phyloP scores from a whole-genome alignment of 306 rosid species.

The Amphicarpaea edgeworthii region DNA sequence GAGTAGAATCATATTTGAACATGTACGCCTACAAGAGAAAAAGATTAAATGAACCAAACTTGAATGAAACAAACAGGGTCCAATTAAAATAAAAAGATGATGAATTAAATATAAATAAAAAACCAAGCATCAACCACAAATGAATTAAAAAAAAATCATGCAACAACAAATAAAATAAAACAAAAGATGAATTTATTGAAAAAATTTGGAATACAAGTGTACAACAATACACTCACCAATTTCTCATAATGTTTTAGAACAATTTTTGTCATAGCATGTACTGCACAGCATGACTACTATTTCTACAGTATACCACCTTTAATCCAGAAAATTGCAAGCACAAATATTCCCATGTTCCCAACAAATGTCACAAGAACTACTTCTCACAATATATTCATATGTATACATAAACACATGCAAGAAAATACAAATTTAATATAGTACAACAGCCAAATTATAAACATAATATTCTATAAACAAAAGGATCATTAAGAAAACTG shows the following conservation, averaged over 20 bases:
- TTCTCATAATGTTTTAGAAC: slow-evolving; percentile 17
- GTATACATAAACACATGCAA: not conserved
- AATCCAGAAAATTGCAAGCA: not conserved
- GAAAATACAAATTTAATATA: not conserved
- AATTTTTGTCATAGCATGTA: not conserved
- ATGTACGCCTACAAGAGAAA: slow-evolving; percentile 78
- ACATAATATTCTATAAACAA: slow-evolving; percentile 20
- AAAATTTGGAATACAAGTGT: slow-evolving; percentile 3
- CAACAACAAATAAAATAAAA: not conserved
- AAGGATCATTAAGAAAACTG: slow-evolving; percentile 18
- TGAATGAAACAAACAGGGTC: not conserved
- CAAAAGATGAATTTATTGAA: slow-evolving; percentile 15
- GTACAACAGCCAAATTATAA: slow-evolving; percentile 15
- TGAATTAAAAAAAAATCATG: not conserved
- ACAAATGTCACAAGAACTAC: not conserved
- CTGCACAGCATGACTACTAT: not conserved
- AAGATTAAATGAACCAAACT: too few relatives aligned
- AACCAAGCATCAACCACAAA: slow-evolving; percentile 1
- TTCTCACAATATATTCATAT: not conserved
- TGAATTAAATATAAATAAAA: not conserved
- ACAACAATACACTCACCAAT: slow-evolving; percentile 9
- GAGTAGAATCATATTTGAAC: slow-evolving; percentile 96
- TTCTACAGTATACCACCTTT: not conserved
- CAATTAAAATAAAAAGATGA: not conserved
- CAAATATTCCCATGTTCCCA: not conserved